Evolutionary conservation across 768 basidiomycete genomes (phyloP).

Genomic region (Xerocomus spinulosus): DNA sequence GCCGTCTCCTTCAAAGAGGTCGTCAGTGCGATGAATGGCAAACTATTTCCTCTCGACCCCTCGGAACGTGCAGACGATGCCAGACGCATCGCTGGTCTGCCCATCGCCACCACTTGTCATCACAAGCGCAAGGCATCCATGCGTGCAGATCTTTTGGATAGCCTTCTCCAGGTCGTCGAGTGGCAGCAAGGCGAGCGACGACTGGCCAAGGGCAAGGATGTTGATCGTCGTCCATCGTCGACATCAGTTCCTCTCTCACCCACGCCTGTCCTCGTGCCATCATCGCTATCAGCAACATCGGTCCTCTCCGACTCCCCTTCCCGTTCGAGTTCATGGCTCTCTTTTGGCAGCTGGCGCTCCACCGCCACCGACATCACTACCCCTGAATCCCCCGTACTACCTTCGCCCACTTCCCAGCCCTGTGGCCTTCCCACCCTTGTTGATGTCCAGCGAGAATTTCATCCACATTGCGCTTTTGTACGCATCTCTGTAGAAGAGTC

Average conservation of each 20-base stretch:
- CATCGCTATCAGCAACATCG: constrained; percentile 20
- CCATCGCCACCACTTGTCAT: constrained; percentile 10
- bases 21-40: constrained; percentile 52
- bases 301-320: constrained; percentile 31
- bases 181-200: constrained; percentile 38
- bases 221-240: constrained; percentile 29
- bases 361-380: constrained; percentile 32
- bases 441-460: constrained; percentile 32
- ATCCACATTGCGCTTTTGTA: constrained; percentile 33
- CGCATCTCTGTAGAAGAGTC: constrained; percentile 35
- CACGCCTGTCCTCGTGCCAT: constrained; percentile 16
- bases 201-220: constrained; percentile 38
- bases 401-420: constrained; percentile 27
- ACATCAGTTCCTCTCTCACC: constrained; percentile 4
- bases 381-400: constrained; percentile 32
- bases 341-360: constrained; percentile 40
- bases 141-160: constrained; percentile 39
- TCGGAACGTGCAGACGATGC: constrained; percentile 32
- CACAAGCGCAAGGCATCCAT: constrained; percentile 20
- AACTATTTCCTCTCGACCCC: constrained; percentile 46
- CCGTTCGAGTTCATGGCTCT: constrained; percentile 40
- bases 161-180: constrained; percentile 41
- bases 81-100: constrained; percentile 24
- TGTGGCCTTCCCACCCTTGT: constrained; percentile 28
- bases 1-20: constrained; percentile 55